These are phyloP conservation scores for Fusarium coffeatum DNA, from an alignment of 2,329 filamentous ascomycete species.

Conservation along the genomic window DNA sequence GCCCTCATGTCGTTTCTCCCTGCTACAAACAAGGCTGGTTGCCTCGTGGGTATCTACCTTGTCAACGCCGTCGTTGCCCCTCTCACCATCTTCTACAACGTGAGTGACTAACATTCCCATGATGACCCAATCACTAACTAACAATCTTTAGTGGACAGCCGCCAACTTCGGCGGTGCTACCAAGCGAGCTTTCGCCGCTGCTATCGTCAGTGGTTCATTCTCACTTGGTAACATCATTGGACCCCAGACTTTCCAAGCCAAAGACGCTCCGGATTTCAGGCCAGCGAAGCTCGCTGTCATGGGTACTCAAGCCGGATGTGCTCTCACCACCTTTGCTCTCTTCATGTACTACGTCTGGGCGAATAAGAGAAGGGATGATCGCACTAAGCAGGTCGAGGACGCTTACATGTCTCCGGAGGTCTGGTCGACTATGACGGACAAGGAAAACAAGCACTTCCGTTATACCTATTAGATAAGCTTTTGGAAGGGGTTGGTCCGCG, in stretches of 20 bases:
- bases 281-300: conserved; percentile 67
- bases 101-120: conserved; percentile 36
- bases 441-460: conserved; percentile 67
- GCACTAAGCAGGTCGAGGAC: conserved; percentile 53
- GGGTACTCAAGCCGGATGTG: conserved; percentile 60
- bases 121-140: fast-evolving
- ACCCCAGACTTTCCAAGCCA: conserved; percentile 65
- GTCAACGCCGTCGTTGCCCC: conserved; percentile 62
- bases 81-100: conserved; percentile 59
- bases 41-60: conserved; percentile 62
- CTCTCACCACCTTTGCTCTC: conserved; percentile 56
- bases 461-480: conserved; percentile 57
- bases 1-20: conserved; percentile 66
- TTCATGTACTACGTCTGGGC: conserved; percentile 64
- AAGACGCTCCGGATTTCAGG: conserved; percentile 63
- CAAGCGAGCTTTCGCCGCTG: conserved; percentile 63
- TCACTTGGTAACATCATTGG: conserved; percentile 68
- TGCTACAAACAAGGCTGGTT: conserved; percentile 57
- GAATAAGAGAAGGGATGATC: conserved; percentile 54
- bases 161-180: conserved; percentile 65
- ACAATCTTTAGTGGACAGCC: conserved; percentile 55
- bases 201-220: conserved; percentile 62
- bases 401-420: conserved; percentile 55
- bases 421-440: conserved; percentile 65
- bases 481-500: background rate